Evolutionary conservation across 768 basidiomycete genomes (phyloP).

Genomic region (Russula olivacea): DNA sequence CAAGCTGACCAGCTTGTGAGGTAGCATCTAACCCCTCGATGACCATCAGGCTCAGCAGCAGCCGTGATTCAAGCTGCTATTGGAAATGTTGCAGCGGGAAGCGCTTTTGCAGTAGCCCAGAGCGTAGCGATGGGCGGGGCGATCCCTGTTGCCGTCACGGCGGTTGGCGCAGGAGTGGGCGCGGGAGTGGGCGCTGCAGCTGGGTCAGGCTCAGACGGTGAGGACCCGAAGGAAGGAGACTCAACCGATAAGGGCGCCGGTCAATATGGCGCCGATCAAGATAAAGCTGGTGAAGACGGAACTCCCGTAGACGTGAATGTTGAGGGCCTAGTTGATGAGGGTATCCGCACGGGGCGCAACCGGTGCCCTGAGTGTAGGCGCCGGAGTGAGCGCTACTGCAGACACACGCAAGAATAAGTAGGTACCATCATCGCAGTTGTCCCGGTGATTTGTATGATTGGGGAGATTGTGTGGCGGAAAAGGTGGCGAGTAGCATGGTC

Average conservation of each 20-base stretch:
- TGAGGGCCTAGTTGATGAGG: background rate
- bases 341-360: background rate
- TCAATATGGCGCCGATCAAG: background rate
- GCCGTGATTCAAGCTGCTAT: slow-evolving; percentile 10
- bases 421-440: background rate
- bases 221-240: background rate
- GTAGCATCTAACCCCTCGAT: background rate
- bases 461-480: too few species aligned
- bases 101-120: slow-evolving; percentile 2
- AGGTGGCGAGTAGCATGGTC: too few species aligned
- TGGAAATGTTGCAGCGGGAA: slow-evolving; percentile 12
- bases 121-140: slow-evolving; percentile 15
- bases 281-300: background rate
- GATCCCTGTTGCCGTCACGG: background rate
- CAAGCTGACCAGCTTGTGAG: background rate
- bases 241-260: background rate
- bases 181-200: background rate
- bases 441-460: too few species aligned
- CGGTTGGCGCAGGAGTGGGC: background rate
- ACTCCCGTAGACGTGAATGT: background rate
- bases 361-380: background rate
- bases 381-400: background rate
- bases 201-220: background rate
- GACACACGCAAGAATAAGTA: background rate
- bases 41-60: background rate